Conservation (phyloP, 495 filamentous ascomycete species). For the Aspergillus affinis region DNA sequence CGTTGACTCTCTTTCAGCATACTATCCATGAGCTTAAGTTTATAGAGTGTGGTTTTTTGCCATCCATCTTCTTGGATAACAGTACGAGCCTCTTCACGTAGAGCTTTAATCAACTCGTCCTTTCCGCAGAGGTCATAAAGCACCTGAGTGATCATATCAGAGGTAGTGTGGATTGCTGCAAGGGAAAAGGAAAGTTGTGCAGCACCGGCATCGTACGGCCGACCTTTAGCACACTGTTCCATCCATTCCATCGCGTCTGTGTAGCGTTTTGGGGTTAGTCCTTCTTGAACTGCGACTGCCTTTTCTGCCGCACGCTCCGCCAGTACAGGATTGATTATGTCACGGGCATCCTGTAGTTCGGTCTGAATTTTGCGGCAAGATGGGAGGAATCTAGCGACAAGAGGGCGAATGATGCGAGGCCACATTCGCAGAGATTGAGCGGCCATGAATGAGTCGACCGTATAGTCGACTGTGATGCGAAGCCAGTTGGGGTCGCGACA, state of each 20-base stretch:
- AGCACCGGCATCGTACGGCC: constrained; percentile 17
- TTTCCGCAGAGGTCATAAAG: background rate
- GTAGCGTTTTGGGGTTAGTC: background rate
- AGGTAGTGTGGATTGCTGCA: constrained; percentile 30
- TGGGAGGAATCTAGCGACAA: constrained; percentile 24
- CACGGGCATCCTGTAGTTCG: constrained; percentile 17
- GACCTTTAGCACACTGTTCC: constrained; percentile 19
- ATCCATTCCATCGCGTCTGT: constrained; percentile 29
- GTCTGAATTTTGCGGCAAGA: constrained; percentile 17
- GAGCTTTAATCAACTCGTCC: background rate
- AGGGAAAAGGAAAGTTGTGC: constrained; percentile 25
- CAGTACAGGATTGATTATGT: constrained; percentile 25
- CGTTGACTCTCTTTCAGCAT: constrained; percentile 1
- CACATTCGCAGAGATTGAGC: constrained; percentile 17
- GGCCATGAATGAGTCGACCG: constrained; percentile 39
- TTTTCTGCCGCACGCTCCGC: constrained; percentile 12
- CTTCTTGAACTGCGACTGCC: constrained; percentile 8
- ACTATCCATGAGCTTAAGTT: constrained; percentile 1
- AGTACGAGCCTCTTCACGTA: background rate
- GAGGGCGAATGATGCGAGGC: constrained; percentile 23
- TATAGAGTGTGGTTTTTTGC: background rate
- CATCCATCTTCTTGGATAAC: background rate
- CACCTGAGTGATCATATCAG: background rate
- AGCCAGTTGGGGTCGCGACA: constrained; percentile 54
- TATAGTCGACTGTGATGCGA: constrained; percentile 48